phyloP scores from a whole-genome alignment of 108 stramenopile genomes.

The Nannochloropsis salina region DNA sequence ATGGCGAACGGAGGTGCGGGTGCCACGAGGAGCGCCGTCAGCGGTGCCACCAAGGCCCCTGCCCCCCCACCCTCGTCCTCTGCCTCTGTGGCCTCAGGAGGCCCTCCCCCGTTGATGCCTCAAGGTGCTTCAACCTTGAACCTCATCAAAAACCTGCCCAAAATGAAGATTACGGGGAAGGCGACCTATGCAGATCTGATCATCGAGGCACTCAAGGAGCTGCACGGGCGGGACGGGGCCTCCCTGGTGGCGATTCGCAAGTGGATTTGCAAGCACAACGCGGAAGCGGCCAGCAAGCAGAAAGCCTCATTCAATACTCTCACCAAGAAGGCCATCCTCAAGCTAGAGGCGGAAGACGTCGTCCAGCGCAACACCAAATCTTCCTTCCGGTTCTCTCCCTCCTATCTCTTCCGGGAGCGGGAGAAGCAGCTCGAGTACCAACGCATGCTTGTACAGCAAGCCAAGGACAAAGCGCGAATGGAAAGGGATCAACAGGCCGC shows the following conservation, averaged over 20 bases:
- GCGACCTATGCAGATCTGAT: background rate
- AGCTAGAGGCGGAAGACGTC: slow-evolving; percentile 15
- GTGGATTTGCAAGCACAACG: slow-evolving; percentile 30
- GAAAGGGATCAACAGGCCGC: background rate
- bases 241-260: slow-evolving; percentile 43
- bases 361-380: slow-evolving; percentile 1
- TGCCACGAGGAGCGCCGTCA: background rate
- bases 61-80: background rate
- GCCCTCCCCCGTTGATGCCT: background rate
- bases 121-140: background rate
- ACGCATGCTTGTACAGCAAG: background rate
- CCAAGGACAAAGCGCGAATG: background rate
- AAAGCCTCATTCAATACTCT: slow-evolving; percentile 47
- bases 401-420: slow-evolving; percentile 1
- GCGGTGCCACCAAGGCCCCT: background rate
- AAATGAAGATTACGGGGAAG: background rate
- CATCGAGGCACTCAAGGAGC: background rate
- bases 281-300: slow-evolving; percentile 37
- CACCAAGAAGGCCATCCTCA: slow-evolving; percentile 34
- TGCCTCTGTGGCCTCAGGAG: background rate
- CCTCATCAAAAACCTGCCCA: background rate
- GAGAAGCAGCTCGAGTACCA: background rate
- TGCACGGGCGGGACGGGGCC: slow-evolving; percentile 27
- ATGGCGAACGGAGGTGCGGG: background rate
- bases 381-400: background rate